These are phyloP conservation scores for Ajuga reptans DNA, from an alignment of 305 asterid genomes.

Conservation along the genomic window DNA sequence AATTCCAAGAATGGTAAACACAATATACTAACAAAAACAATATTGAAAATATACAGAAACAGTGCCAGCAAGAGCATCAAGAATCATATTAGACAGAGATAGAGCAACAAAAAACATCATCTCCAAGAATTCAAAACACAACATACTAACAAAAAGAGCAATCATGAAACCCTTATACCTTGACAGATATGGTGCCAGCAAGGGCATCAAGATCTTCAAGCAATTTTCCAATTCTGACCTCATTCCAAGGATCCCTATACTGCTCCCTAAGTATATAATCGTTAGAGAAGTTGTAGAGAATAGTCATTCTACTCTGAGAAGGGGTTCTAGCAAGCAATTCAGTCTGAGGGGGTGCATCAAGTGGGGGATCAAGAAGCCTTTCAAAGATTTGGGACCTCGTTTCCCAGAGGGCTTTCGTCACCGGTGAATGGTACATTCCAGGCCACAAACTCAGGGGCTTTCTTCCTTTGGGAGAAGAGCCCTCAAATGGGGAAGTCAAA, in stretches of 20 bases:
- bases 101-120: not conserved
- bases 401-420: constrained; percentile 85
- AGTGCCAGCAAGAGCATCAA: no score
- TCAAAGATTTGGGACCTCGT: constrained; percentile 72
- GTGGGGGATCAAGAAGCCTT: constrained; percentile 83
- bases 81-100: no score
- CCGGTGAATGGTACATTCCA: constrained; percentile 95
- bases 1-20: no score
- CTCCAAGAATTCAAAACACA: not conserved
- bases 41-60: no score
- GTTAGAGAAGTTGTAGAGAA: constrained; percentile 59
- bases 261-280: constrained; percentile 81
- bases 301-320: constrained; percentile 54
- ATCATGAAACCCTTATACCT: constrained; percentile 34
- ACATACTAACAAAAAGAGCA: not conserved
- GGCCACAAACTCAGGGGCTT: constrained; percentile 90
- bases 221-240: constrained; percentile 88
- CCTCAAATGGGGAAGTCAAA: constrained; percentile 50
- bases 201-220: constrained; percentile 98
- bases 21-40: no score
- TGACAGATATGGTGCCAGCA: constrained; percentile 88
- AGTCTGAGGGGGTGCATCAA: constrained; percentile 88
- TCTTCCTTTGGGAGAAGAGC: constrained; percentile 34
- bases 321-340: constrained; percentile 60
- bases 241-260: constrained; percentile 95